Evolutionary conservation across 78 protist species (phyloP).

Genomic region (Bigelowiella natans): DNA sequence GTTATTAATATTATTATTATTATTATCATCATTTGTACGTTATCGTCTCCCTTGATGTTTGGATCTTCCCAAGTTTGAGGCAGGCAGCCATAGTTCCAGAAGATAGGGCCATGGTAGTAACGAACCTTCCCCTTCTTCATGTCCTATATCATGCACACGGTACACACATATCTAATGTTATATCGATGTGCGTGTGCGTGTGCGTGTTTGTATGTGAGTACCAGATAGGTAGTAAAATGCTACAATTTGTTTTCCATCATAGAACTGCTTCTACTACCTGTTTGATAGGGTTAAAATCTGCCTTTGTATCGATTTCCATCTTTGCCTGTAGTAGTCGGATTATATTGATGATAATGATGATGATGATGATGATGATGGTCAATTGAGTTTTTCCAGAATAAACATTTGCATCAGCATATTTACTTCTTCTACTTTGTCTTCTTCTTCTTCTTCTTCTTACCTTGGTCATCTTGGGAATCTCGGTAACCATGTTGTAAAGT

Average conservation of each 20-base stretch:
- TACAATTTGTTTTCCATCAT: too few relatives aligned
- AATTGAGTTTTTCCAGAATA: too few relatives aligned
- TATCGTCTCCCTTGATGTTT: neutral
- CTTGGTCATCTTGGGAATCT: conserved; percentile 24
- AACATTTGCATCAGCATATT: too few relatives aligned
- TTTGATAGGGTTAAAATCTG: neutral
- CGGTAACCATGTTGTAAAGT: conserved; percentile 24
- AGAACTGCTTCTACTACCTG: too few relatives aligned
- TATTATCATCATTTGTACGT: too few relatives aligned
- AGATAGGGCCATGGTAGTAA: conserved; percentile 31
- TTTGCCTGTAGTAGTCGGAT: neutral
- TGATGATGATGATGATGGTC: neutral
- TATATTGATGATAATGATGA: neutral
- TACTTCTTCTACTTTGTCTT: neutral
- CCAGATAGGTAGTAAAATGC: too few relatives aligned
- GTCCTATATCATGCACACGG: too few relatives aligned
- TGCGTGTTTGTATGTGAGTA: too few relatives aligned
- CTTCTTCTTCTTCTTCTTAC: conserved; percentile 8
- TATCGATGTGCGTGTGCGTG: too few relatives aligned
- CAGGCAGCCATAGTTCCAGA: conserved; percentile 57
- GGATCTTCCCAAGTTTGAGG: conserved; percentile 65
- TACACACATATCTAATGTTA: too few relatives aligned
- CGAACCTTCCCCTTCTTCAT: conserved; percentile 32
- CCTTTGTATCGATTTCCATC: conserved; percentile 6
- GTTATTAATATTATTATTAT: too few relatives aligned